Base-by-base conservation (phyloP, 177 flowering plant genomes). In the Vitis hybrid region DNA sequence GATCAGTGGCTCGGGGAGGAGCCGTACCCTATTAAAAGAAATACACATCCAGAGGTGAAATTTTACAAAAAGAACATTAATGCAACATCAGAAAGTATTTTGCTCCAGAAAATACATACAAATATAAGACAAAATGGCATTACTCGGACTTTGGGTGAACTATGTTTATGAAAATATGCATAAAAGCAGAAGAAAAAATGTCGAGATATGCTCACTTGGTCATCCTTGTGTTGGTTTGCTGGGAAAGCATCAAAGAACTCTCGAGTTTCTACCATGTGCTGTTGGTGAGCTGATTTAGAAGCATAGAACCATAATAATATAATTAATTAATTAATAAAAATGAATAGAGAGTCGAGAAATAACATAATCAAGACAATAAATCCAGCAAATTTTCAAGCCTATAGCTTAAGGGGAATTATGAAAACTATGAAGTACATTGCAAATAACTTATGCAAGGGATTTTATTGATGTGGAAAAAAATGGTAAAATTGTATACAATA, bases 1-100 rank as follows among this genome's bases (percentile, higher is more conserved):
- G 77, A 65, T 75, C 77, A 56, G 68, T 64, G 12, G 76, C 68
- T 49, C 76, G 64, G 14, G 72, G 68, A 69, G 76, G 76, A 49
- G 66, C 72, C 51, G 60, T 55, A 57, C 67, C 66, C 75, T 73
- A 18, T 13, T 66, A 45, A 71, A 64, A 19, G 14, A 59, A 45
- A 67, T 7, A 26, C 12, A 65, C 9, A 0, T 14, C 21, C 60
- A 57, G 8, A 57, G 60, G 60, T 18, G n/a, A 18, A 57, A 39
- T 39, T 39, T 39, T 17, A 18, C 30, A 56, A n/a, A 56, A 56
- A 56, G 9, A 17, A 7, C 60, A 57, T 17, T 17, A 11, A 57
- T 19, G 11, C 21, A 57, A 57, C 10, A 57, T 57, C 30, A 18
- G 60, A 19, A 57, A 9, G 26, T 7, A 57, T 56, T 15, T 17